Conservation (phyloP, 495 filamentous ascomycete species). For the Jackrogersella minutella region DNA sequence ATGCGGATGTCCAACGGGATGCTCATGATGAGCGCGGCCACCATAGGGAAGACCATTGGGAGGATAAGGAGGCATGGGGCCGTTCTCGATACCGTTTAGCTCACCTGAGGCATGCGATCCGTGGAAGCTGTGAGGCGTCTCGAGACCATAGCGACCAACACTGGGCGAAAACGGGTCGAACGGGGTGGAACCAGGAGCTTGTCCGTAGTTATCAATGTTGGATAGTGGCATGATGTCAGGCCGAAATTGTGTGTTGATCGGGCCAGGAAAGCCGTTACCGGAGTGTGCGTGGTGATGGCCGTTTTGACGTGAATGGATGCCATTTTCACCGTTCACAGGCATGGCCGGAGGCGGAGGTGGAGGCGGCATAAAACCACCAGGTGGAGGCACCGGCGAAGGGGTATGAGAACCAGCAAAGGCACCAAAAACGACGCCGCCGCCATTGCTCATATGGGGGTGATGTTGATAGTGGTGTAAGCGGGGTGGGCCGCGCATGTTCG, state of each 20-base stretch:
- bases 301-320: conserved; percentile 42
- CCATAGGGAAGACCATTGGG: conserved; percentile 46
- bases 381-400: conserved; percentile 56
- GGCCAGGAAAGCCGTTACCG: conserved; percentile 44
- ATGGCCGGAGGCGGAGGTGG: conserved; percentile 46
- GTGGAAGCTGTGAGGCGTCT: conserved; percentile 63
- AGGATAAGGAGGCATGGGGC: conserved; percentile 35
- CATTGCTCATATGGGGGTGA: conserved; percentile 53
- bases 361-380: conserved; percentile 37
- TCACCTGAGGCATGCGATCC: conserved; percentile 59
- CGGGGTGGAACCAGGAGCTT: conserved; percentile 46
- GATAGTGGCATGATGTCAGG: conserved; percentile 34
- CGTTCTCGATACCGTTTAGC: conserved; percentile 48
- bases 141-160: conserved; percentile 51
- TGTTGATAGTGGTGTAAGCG: conserved; percentile 41
- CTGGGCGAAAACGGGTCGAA: conserved; percentile 50
- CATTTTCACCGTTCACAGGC: conserved; percentile 45
- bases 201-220: conserved; percentile 41
- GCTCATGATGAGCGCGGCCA: conserved; percentile 37
- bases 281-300: conserved; percentile 45
- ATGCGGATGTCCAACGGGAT: conserved; percentile 30
- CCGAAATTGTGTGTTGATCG: conserved; percentile 44
- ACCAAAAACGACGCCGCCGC: conserved; percentile 55
- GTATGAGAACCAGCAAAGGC: conserved; percentile 55
- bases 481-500: conserved; percentile 32